phyloP scores from a whole-genome alignment of 2,329 filamentous ascomycete genomes.

The Neoascochyta sp. region DNA sequence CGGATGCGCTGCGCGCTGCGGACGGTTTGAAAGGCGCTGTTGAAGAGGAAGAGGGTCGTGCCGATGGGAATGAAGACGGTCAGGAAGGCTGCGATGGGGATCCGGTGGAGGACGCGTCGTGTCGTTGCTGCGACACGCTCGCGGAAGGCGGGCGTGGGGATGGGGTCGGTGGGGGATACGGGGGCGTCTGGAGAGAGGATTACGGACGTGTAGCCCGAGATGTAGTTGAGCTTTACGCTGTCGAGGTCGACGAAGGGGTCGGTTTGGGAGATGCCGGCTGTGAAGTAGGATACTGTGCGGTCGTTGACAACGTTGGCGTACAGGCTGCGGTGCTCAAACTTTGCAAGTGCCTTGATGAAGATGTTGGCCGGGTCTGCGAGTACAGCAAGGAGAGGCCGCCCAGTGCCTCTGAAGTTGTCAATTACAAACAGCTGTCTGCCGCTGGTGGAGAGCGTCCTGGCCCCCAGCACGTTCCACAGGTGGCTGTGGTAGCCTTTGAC shows the following conservation, averaged over 20 bases:
- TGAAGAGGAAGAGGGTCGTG: constrained; percentile 67
- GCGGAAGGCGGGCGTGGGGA: constrained; percentile 34
- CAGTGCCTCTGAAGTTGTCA: constrained; percentile 79
- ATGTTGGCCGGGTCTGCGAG: constrained; percentile 80
- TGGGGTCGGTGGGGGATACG: constrained; percentile 47
- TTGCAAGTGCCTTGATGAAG: constrained; percentile 74
- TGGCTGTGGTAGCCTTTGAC: constrained; percentile 42
- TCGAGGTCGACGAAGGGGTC: constrained; percentile 72
- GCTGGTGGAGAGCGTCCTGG: constrained; percentile 74
- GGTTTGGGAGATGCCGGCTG: constrained; percentile 69
- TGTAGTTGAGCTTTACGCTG: constrained; percentile 66
- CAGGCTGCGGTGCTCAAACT: constrained; percentile 71
- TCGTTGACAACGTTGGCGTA: constrained; percentile 91
- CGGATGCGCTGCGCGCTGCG: constrained; percentile 71
- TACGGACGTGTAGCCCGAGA: constrained; percentile 69
- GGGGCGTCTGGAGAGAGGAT: constrained; percentile 68
- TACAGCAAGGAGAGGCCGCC: constrained; percentile 73
- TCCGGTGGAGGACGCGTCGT: constrained; percentile 45
- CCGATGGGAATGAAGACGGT: constrained; percentile 71
- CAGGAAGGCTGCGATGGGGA: constrained; percentile 64
- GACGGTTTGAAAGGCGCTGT: constrained; percentile 71
- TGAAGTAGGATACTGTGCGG: constrained; percentile 76
- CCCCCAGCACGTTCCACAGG: constrained; percentile 74
- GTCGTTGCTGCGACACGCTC: constrained; percentile 36
- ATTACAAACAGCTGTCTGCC: constrained; percentile 84